These are phyloP conservation scores for Wallemia ichthyophaga DNA, from an alignment of 1,284 basidiomycete genomes.

Conservation along the genomic window DNA sequence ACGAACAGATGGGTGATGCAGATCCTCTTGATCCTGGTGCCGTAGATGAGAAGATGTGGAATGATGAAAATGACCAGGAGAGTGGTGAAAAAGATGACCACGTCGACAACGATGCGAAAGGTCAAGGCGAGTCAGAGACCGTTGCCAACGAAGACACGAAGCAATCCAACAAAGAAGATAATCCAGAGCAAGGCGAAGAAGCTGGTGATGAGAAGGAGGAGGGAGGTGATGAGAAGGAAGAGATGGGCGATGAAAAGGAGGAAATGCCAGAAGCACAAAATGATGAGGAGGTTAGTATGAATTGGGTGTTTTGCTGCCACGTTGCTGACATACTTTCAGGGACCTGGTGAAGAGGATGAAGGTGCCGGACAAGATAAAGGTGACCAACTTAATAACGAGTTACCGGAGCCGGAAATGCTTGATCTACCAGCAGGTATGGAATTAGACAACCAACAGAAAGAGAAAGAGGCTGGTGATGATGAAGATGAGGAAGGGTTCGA, in stretches of 20 bases:
- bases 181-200: conserved; percentile 15
- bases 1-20: conserved; percentile 58
- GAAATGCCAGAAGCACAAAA: conserved; percentile 13
- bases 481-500: conserved; percentile 19
- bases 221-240: conserved; percentile 12
- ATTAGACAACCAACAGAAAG: conserved; percentile 16
- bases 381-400: conserved; percentile 33
- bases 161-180: conserved; percentile 14
- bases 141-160: conserved; percentile 32
- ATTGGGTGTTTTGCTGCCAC: conserved; percentile 9
- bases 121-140: conserved; percentile 32
- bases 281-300: conserved; percentile 9
- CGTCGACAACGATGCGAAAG: conserved; percentile 24
- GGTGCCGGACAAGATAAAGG: conserved; percentile 25
- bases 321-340: conserved; percentile 10
- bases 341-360: conserved; percentile 15
- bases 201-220: conserved; percentile 17
- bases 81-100: conserved; percentile 20
- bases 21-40: conserved; percentile 60
- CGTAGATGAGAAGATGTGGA: conserved; percentile 93
- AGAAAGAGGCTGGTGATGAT: conserved; percentile 10
- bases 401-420: conserved; percentile 43
- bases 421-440: conserved; percentile 60
- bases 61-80: conserved; percentile 33
- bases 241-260: conserved; percentile 13